Base-by-base conservation (phyloP, 2,329 filamentous ascomycete genomes). In the Triangularia verruculosa region DNA sequence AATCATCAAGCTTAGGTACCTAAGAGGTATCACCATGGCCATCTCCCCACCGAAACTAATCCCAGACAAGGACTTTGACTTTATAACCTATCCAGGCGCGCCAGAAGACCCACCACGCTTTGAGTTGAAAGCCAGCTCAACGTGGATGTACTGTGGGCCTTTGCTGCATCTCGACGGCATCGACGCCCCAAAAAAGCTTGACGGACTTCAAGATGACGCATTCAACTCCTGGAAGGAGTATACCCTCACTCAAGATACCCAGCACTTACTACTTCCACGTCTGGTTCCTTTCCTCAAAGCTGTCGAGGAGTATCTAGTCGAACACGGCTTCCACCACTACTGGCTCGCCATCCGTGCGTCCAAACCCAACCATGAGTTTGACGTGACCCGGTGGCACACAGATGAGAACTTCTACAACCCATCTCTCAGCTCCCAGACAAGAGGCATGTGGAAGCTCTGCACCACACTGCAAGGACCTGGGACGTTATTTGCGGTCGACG, bases 301-400 rank as follows among this genome's bases (percentile, higher is more conserved):
- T 4, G 25, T 17, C 1, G 54, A 61, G 54, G 15, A 24, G 47
- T 61, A 61, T 43, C 62, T 64, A 15, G 43, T 17, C 55, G 24
- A 43, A 12, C 59, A 47, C 54, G 27, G n/a, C 59, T 22, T 51
- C 6, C 51, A 32, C 25, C 59, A 64, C 62, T 64, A 64, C 62
- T 64, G 62, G 62, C 59, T 64, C 24, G 61, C 59, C 12, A 15
- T 64, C 22, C 62, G 62, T 55, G 62, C 62, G 15, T 55, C 62
- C 9, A 30, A 27, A 30, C 62, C 62, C 5, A 64, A 59, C 4
- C 8, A 28, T 11, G 55, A 58, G 9, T 64, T 64, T n/a, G 56
- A 64, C 43, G 22, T 27, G 15, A 43, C 62, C 13, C 62, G 62
- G 55, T 64, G 62, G 62, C 62, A 64, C 47, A 59, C 62, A 43